Base-by-base conservation (phyloP, 2,329 filamentous ascomycete genomes). In the Akanthomyces muscarius region DNA sequence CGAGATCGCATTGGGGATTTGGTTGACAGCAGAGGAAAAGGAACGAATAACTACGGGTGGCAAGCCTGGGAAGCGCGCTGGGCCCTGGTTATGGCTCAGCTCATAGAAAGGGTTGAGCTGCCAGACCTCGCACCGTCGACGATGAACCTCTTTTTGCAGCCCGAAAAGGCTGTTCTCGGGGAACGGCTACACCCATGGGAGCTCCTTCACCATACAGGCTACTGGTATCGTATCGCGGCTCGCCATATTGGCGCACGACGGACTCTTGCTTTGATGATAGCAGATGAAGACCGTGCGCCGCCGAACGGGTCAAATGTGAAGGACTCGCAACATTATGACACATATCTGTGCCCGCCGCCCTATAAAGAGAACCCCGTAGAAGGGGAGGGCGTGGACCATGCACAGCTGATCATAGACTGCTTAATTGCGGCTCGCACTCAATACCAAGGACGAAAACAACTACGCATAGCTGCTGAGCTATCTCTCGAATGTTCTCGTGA, bases 1-100 rank as follows among this genome's bases (percentile, higher is more conserved):
- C 86, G 88, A 65, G 83, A 87, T 62, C 86, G 89, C 62, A 87
- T 94, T 66, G 83, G 82, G 62, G 89, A 91, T 69, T 85, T 97
- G 59, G 80, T 97, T 18, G 91, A 97, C 71, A 84, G 90, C 21
- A 87, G 89, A 68, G 93, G 92, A 4, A 91, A 91, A 69, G 94
- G 94, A 0, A 92, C 91, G 3, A 86, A 87, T 38, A 96, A 91
- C 67, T 98, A 98, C 73, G 91, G 92, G 6, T 98, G 93, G 91
- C 86, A 92, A 70, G 93, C 94, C 2, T 99, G 94, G 93, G 90
- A 97, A 76, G 87, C 91, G 47, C 84, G 90, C 62, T 89, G 86
- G 86, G 82, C 84, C 18, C 78, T 78, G 25, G 76, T 86, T 14
- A 88, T 89, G 86, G 86, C 84, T 2, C 79, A 84, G 51, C 71